Evolutionary conservation across 2,329 filamentous ascomycete species (phyloP), one percentile per base, ranked within the genome.

Genomic region (Stemphylium vesicarium): DNA sequence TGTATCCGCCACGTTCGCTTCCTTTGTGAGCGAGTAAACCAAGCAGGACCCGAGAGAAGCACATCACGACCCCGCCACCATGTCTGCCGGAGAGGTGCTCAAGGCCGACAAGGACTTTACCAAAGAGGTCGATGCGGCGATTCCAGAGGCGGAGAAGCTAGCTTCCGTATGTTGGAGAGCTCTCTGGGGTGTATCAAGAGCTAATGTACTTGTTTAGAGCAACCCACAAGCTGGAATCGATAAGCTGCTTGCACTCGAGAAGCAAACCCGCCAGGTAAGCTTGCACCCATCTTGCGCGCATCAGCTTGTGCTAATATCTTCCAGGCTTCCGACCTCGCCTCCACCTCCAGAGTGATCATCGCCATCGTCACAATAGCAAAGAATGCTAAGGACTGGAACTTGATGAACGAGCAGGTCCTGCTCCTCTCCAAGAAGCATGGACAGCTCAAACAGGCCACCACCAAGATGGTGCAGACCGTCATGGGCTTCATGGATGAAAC

Each of bases 91-190:
- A 78, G 79, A 84, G 72, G 79, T 87, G 68, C 76, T 95, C 78
- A 96, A 96, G 86, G 91, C 94, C 73, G 95, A 99, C 84, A 97
- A 96, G 89, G 95, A 99, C 87, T 97, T 91, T 86, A 89, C 91
- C 74, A 96, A 96, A 81, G 93, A 98, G 80, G 92, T 91, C 72
- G 93, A 98, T 83, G 87, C 89, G 80, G 86, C 91, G 79, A 88
- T 99, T 67, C 90, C 92, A 44, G 92, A 97, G 79, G 92, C 92
- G 56, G 88, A 98, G 83, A 84, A 90, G 81, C 86, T 96, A 68
- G 92, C 93, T 66, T 88, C 93, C 84, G 93, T 95, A 79, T 63
- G 75, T 54, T 5, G 8, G n/a, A 20, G 13, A 49, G 24, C n/a
- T 18, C 3, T 10, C 4, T 2, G n/a, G n/a, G 44, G 11, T 32